Percentiles rank a stretch among this genome's conserved stretches.
Conservation (phyloP, 331 rosid genomes). For the Quercus phellos region DNA sequence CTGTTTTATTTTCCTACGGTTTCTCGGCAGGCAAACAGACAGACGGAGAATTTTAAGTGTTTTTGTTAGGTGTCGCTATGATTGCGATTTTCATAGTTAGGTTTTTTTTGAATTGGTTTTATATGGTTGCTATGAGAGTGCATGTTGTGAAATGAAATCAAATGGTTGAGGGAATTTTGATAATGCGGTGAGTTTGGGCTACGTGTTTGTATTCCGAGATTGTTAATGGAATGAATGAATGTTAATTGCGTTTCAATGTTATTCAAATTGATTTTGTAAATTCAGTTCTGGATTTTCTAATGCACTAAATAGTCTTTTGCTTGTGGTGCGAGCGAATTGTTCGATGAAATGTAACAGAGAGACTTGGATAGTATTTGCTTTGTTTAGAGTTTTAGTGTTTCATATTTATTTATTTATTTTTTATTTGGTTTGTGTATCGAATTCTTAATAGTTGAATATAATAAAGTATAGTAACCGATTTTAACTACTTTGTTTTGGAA, state of each 20-base stretch:
- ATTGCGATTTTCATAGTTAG: background rate
- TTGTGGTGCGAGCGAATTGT: conserved; percentile 18
- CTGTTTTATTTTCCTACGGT: background rate
- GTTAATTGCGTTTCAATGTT: background rate
- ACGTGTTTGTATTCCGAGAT: background rate
- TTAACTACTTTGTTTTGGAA: too few species aligned
- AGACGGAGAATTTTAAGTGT: background rate
- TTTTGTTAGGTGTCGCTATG: background rate
- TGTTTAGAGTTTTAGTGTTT: background rate
- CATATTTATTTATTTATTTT: background rate
- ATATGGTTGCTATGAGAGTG: background rate
- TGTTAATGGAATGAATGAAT: background rate
- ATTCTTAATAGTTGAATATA: background rate
- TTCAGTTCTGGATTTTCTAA: background rate
- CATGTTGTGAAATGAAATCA: background rate
- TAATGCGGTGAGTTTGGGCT: background rate
- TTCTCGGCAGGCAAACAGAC: background rate
- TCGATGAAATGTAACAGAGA: conserved; percentile 37
- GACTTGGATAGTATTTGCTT: background rate
- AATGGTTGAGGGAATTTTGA: background rate
- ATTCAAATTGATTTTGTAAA: background rate
- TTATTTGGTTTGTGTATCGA: background rate
- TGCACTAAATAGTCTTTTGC: background rate
- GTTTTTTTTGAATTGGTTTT: background rate
- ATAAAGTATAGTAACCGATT: too few species aligned